phyloP scores from a whole-genome alignment of 1,284 basidiomycete species.

The Cutaneotrichosporon dermatis region DNA sequence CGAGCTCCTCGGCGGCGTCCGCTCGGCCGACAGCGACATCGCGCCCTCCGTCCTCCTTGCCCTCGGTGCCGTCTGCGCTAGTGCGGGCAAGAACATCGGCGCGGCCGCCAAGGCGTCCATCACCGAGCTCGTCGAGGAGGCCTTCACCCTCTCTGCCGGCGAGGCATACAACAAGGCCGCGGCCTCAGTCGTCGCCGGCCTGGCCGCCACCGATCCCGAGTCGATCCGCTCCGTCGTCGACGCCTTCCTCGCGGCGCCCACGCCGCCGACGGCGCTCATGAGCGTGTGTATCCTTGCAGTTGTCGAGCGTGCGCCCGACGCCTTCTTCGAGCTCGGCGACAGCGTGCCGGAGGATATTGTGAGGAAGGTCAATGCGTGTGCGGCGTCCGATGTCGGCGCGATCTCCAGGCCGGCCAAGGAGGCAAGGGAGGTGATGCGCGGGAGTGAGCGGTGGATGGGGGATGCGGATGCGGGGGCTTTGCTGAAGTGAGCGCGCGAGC shows the following conservation, averaged over 20 bases:
- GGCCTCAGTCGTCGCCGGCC: slow-evolving; percentile 62
- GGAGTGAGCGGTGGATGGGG: slow-evolving; percentile 31
- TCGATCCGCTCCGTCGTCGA: slow-evolving; percentile 65
- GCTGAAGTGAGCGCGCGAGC: background rate
- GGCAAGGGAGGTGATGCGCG: slow-evolving; percentile 68
- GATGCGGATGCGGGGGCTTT: slow-evolving; percentile 39
- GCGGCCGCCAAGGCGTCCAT: slow-evolving; percentile 68
- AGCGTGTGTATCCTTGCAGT: slow-evolving; percentile 65
- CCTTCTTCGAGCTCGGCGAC: slow-evolving; percentile 64
- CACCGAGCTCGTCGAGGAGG: slow-evolving; percentile 69
- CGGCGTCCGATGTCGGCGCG: slow-evolving; percentile 65
- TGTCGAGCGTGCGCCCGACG: slow-evolving; percentile 55
- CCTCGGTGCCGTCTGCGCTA: slow-evolving; percentile 69
- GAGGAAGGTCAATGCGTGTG: slow-evolving; percentile 68
- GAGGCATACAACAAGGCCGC: slow-evolving; percentile 70
- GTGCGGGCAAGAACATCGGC: slow-evolving; percentile 69
- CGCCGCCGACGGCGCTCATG: slow-evolving; percentile 46
- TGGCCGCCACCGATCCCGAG: slow-evolving; percentile 61
- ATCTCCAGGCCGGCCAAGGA: slow-evolving; percentile 80
- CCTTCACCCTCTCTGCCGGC: slow-evolving; percentile 58
- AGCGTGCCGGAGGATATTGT: slow-evolving; percentile 55
- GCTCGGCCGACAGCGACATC: slow-evolving; percentile 65
- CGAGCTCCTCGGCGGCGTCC: slow-evolving; percentile 60
- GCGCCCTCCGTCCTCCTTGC: slow-evolving; percentile 71
- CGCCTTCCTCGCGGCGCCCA: slow-evolving; percentile 37